Base-by-base conservation (phyloP, 208 protist species). In the Trypanosoma theileri region DNA sequence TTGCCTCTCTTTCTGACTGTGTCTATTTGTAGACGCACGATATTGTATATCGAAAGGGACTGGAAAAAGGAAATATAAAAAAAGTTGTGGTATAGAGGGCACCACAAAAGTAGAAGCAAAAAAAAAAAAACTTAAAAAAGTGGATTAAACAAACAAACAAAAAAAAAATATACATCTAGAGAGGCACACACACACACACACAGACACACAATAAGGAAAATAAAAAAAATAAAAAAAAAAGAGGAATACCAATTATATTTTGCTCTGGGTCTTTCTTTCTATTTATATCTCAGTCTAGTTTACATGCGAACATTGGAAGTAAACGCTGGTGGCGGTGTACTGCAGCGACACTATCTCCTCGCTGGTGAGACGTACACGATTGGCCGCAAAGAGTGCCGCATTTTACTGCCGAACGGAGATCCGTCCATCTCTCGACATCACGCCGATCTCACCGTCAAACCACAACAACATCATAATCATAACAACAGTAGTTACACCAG, bases 391-490 rank as follows among this genome's bases (percentile, higher is more conserved):
- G 76, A 81, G 28, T 92, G 86, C 73, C 80, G 75, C 41, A 57
- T 92, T 21, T 60, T 76, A 8, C 75, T 92, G 3, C 86, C 86
- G 4, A 73, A 52, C 13, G 75, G 65, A n/a, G 86, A 92, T 56
- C 86, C 86, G 22, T 89, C 83, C 57, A 89, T 92, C 61, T 92
- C 86, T 22, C 80, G 86, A 8, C 86, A 92, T 48, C 86, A 92
- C 60, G 83, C 86, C 26, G 87, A 75, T 57, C 74, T 92, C 40
- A 58, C 72, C 3, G 77, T 87, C 1, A 24, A 64, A 3, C 24
- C 77, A 17, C 76, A 84, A 57, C 67, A 75, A 28, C 76, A 59
- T 16, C 60, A 66, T 58, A 69, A 52, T 40, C 72, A 71, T 19
- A 69, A 78, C 2, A 73, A 88, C 66, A 73, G 69, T 9, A 60